Conservation (phyloP, 2,329 filamentous ascomycete genomes). For the Scedosporium apiospermum region DNA sequence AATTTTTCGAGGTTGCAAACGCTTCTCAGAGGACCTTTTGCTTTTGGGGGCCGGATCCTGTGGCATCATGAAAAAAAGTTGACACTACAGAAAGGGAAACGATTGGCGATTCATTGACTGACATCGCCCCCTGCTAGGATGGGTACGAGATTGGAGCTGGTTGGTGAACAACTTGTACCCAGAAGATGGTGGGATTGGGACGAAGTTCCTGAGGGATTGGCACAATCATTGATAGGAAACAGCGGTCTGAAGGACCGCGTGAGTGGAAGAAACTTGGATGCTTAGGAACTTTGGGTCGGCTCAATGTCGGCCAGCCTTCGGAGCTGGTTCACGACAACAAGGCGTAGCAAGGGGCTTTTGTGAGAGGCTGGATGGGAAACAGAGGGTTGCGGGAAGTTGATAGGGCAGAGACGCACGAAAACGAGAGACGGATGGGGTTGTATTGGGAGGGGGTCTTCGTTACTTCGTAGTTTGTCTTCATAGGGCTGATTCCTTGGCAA, state of each 20-base stretch:
- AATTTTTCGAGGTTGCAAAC: too few species aligned
- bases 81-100: too few species aligned
- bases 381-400: too few species aligned
- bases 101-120: too few species aligned
- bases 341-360: neutral
- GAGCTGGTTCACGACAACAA: neutral
- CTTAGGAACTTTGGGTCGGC: neutral
- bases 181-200: neutral
- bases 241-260: neutral
- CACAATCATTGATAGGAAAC: neutral
- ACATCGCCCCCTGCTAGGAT: neutral
- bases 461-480: too few species aligned
- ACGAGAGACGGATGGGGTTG: too few species aligned
- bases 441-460: too few species aligned
- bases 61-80: too few species aligned
- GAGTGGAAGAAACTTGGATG: neutral
- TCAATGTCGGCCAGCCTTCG: neutral
- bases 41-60: too few species aligned
- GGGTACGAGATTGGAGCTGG: neutral
- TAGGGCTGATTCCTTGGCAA: too few species aligned
- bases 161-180: neutral
- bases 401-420: too few species aligned
- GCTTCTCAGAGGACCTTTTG: too few species aligned
- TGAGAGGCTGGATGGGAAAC: neutral
- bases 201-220: neutral